Evolutionary conservation across 1,284 basidiomycete genomes (phyloP).

Genomic region (Vanrija sp.): DNA sequence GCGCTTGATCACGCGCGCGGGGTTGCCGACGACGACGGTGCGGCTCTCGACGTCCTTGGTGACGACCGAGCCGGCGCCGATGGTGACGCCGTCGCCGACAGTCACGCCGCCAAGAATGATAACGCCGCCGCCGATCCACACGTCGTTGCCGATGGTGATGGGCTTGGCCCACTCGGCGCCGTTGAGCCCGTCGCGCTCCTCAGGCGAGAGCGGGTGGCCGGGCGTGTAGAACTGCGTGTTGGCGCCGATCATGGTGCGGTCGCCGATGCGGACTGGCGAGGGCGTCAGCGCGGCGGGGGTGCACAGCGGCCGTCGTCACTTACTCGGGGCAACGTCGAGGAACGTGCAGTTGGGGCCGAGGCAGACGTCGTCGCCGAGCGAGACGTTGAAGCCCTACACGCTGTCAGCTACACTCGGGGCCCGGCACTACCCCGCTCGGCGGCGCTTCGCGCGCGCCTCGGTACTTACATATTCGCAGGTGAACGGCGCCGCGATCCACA

Average conservation of each 20-base stretch:
- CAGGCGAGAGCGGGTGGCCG: conserved; percentile 48
- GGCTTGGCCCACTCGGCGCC: conserved; percentile 47
- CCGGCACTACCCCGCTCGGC: neutral
- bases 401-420: neutral
- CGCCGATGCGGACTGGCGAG: conserved; percentile 42
- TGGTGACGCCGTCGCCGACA: conserved; percentile 51
- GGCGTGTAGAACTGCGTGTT: conserved; percentile 49
- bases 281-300: neutral
- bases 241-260: conserved; percentile 47
- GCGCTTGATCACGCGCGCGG: conserved; percentile 50
- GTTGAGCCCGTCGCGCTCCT: conserved; percentile 39
- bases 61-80: conserved; percentile 53
- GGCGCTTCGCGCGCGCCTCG: neutral
- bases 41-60: conserved; percentile 51
- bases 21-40: conserved; percentile 52
- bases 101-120: conserved; percentile 51
- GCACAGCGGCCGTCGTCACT: conserved; percentile 13
- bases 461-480: conserved; percentile 43
- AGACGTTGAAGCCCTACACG: conserved; percentile 44
- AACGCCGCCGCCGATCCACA: conserved; percentile 52
- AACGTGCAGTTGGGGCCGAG: conserved; percentile 42
- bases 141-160: conserved; percentile 49
- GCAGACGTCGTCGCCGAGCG: conserved; percentile 39
- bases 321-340: conserved; percentile 42
- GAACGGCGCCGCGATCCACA: conserved; percentile 24